phyloP scores from a whole-genome alignment of 148 eudicot species.

The Rhododendron vialii region DNA sequence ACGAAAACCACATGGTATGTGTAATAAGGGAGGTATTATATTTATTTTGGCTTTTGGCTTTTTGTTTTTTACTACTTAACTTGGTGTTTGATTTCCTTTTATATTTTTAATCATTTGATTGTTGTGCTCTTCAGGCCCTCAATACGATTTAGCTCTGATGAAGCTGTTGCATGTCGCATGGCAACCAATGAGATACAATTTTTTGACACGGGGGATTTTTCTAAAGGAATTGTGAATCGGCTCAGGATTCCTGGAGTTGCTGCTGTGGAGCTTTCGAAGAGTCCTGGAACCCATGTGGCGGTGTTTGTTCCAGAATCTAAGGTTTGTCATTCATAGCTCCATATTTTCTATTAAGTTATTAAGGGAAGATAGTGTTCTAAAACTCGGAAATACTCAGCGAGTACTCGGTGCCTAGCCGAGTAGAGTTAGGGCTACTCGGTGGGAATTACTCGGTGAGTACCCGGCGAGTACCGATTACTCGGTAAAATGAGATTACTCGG shows the following conservation, averaged over 20 bases:
- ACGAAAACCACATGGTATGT: conserved; percentile 75
- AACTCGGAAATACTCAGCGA: too few relatives aligned
- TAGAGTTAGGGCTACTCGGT: too few relatives aligned
- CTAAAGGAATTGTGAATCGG: conserved; percentile 67
- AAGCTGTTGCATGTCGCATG: conserved; percentile 71
- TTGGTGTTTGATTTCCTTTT: background rate
- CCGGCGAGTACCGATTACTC: too few relatives aligned
- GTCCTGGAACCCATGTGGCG: conserved; percentile 76
- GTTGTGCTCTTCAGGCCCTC: conserved; percentile 57
- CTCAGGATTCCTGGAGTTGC: conserved; percentile 81
- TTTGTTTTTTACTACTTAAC: background rate
- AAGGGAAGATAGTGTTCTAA: background rate
- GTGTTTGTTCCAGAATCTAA: conserved; percentile 89
- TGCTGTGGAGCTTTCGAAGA: conserved; percentile 72
- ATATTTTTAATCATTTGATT: conserved; percentile 1
- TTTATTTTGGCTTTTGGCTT: background rate
- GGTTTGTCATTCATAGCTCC: conserved; percentile 44
- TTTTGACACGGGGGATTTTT: conserved; percentile 67
- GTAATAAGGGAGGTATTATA: background rate
- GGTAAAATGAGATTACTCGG: too few relatives aligned
- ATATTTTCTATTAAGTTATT: background rate
- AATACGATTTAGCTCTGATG: conserved; percentile 69
- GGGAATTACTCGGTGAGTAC: too few relatives aligned
- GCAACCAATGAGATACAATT: conserved; percentile 88
- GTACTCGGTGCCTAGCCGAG: too few relatives aligned